Percentiles rank a stretch among this genome's conserved stretches.
phyloP scores from a whole-genome alignment of 139 green algal genomes.

The Closterium sp. region DNA sequence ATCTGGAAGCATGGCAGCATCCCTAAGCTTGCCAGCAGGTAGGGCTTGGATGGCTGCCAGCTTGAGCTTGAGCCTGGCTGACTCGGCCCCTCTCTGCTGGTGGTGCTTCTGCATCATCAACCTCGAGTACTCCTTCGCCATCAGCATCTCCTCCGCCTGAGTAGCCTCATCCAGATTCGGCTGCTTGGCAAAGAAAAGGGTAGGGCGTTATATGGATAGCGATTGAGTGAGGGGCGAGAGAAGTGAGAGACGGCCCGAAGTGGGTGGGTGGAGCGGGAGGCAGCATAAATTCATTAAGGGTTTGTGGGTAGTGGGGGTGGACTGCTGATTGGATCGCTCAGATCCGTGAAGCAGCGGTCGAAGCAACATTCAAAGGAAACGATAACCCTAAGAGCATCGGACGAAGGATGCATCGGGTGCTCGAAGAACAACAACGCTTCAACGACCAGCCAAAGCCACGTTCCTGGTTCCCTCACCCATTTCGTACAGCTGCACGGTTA shows the following conservation, averaged over 20 bases:
- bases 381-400: background rate
- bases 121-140: conserved; percentile 37
- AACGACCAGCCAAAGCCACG: background rate
- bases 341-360: background rate
- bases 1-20: conserved; percentile 12
- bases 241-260: background rate
- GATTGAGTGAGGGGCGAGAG: background rate
- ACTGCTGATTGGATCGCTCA: background rate
- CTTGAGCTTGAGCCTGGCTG: conserved; percentile 24
- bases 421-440: background rate
- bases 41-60: conserved; percentile 31
- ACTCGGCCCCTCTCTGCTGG: background rate
- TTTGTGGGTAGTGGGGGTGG: no score
- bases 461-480: background rate
- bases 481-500: background rate
- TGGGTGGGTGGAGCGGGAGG: no score
- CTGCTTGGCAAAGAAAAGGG: background rate
- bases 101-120: conserved; percentile 24
- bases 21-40: conserved; percentile 16
- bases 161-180: background rate
- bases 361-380: background rate
- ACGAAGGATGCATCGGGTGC: background rate
- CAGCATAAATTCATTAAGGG: no score
- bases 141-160: background rate
- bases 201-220: background rate